Conservation (phyloP, 1,284 basidiomycete species). For the Agaricales sp. region DNA sequence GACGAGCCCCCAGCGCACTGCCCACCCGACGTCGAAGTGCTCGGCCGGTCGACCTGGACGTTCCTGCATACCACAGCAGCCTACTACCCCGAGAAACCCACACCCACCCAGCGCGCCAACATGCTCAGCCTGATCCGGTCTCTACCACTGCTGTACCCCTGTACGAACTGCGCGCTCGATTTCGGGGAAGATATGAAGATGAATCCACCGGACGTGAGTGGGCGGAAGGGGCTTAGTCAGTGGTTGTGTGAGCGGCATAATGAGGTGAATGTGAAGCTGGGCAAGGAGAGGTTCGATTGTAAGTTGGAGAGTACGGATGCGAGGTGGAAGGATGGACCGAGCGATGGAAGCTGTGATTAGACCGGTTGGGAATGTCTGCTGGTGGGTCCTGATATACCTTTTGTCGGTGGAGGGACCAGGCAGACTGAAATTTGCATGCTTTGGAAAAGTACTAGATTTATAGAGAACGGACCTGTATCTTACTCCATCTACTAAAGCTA, state of each 20-base stretch:
- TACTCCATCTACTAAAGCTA: too few species aligned
- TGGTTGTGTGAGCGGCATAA: slow-evolving; percentile 93
- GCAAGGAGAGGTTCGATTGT: slow-evolving; percentile 79
- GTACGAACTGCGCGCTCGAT: slow-evolving; percentile 75
- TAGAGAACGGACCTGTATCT: too few species aligned
- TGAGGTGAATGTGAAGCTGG: slow-evolving; percentile 78
- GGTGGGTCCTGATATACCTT: not conserved
- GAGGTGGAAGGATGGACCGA: slow-evolving; percentile 86
- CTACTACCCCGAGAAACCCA: slow-evolving; percentile 81
- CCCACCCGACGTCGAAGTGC: slow-evolving; percentile 78
- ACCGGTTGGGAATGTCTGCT: slow-evolving; percentile 1
- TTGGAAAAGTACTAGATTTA: too few species aligned
- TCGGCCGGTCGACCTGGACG: slow-evolving; percentile 90
- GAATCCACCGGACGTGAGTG: slow-evolving; percentile 67
- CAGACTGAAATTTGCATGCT: too few species aligned
- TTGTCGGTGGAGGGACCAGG: too few species aligned
- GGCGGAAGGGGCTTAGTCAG: slow-evolving; percentile 54
- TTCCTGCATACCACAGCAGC: slow-evolving; percentile 92
- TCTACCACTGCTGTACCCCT: slow-evolving; percentile 80
- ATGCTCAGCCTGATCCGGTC: slow-evolving; percentile 75
- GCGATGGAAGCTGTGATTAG: slow-evolving; percentile 82
- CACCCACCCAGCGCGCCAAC: slow-evolving; percentile 59
- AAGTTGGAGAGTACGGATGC: slow-evolving; percentile 51
- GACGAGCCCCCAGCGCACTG: slow-evolving; percentile 56
- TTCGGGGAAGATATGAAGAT: slow-evolving; percentile 57